Conservation (phyloP, 2,329 filamentous ascomycete genomes). For the Grosmannia penicillata region DNA sequence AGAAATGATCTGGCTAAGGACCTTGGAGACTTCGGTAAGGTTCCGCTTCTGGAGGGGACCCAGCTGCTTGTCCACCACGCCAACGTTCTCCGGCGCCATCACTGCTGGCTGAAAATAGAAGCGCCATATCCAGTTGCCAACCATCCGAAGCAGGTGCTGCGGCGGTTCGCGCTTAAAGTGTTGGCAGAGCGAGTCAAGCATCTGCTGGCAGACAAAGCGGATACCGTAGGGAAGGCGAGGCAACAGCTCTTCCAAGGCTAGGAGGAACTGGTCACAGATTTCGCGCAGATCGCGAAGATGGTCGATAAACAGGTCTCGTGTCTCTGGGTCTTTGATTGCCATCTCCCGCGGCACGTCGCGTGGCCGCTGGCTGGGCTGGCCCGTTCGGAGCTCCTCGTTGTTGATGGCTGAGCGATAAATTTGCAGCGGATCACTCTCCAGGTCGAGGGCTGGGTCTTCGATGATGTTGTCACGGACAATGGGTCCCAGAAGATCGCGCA, state of each 20-base stretch:
- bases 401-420: slow-evolving; percentile 94
- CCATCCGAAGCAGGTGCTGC: slow-evolving; percentile 64
- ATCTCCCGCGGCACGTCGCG: slow-evolving; percentile 80
- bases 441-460: slow-evolving; percentile 76
- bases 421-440: slow-evolving; percentile 94
- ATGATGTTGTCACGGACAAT: slow-evolving; percentile 85
- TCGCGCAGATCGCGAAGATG: slow-evolving; percentile 88
- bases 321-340: slow-evolving; percentile 92
- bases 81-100: slow-evolving; percentile 79
- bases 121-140: slow-evolving; percentile 86
- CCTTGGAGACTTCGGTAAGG: slow-evolving; percentile 77
- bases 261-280: slow-evolving; percentile 82
- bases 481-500: slow-evolving; percentile 72
- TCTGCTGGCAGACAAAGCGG: slow-evolving; percentile 74
- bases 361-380: slow-evolving; percentile 63
- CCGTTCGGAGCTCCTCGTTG: slow-evolving; percentile 90
- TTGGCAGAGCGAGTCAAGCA: slow-evolving; percentile 61
- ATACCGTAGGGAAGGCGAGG: slow-evolving; percentile 88
- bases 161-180: slow-evolving; percentile 71
- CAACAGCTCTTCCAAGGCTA: slow-evolving; percentile 65
- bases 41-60: slow-evolving; percentile 90
- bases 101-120: slow-evolving; percentile 86
- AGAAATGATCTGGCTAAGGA: slow-evolving; percentile 76
- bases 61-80: slow-evolving; percentile 78
- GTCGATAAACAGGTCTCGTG: slow-evolving; percentile 80